phyloP scores from a whole-genome alignment of 495 filamentous ascomycete species.

The Annulohypoxylon nitens region DNA sequence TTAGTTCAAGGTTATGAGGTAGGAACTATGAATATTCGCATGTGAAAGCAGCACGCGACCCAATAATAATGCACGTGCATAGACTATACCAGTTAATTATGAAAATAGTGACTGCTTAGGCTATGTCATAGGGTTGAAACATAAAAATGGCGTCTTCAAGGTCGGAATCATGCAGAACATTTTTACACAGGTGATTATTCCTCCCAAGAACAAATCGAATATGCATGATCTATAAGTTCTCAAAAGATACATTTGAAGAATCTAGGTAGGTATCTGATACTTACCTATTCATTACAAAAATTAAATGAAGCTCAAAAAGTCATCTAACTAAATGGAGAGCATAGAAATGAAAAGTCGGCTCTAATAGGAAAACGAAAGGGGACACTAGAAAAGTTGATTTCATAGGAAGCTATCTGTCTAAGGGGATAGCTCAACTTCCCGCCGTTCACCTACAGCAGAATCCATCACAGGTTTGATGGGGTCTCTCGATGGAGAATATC shows the following conservation, averaged over 20 bases:
- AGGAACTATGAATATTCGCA: conserved; percentile 11
- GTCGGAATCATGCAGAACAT: conserved; percentile 7
- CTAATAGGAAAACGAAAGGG: conserved; percentile 17
- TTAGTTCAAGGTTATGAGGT: not conserved
- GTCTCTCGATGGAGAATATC: not conserved
- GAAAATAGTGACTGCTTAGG: conserved; percentile 23
- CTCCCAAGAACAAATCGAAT: conserved; percentile 13
- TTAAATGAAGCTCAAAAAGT: conserved; percentile 2
- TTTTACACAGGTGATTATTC: conserved; percentile 18
- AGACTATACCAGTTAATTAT: conserved; percentile 1
- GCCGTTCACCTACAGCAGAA: conserved; percentile 1
- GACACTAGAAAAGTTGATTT: conserved; percentile 6
- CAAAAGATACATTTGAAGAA: conserved; percentile 1
- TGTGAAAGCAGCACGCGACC: conserved; percentile 35
- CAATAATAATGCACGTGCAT: conserved; percentile 35
- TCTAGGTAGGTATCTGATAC: not conserved
- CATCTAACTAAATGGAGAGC: conserved; percentile 19
- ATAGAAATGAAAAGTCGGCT: conserved; percentile 12
- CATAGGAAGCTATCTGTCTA: not conserved
- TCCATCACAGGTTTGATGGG: conserved; percentile 14
- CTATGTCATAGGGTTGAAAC: conserved; percentile 36
- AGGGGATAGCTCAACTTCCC: conserved; percentile 15
- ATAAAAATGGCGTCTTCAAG: conserved; percentile 5
- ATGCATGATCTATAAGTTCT: conserved; percentile 9
- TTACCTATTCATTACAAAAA: not conserved